Conservation (phyloP, 2,329 filamentous ascomycete genomes). For the Talaromyces verruculosus region DNA sequence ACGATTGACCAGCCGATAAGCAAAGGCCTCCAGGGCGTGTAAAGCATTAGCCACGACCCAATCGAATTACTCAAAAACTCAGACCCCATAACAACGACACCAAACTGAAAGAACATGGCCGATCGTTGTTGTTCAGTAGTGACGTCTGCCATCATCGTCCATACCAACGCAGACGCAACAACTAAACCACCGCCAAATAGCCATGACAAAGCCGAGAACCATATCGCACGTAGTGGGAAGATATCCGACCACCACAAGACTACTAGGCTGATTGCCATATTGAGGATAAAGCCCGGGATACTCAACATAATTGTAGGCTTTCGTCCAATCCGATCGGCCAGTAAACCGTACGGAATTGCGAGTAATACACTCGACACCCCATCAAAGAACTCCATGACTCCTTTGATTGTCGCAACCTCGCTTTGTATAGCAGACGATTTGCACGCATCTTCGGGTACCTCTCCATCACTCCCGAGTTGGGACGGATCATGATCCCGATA, state of each 20-base stretch:
- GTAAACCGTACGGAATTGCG: conserved; percentile 51
- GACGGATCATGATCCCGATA: conserved; percentile 45
- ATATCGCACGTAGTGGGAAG: conserved; percentile 50
- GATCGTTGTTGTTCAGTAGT: conserved; percentile 48
- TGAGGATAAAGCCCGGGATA: conserved; percentile 43
- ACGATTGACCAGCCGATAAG: conserved; percentile 38
- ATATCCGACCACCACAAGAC: conserved; percentile 41
- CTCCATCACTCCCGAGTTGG: conserved; percentile 44
- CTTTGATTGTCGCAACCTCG: conserved; percentile 52
- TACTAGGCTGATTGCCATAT: conserved; percentile 33
- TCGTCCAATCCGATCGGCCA: conserved; percentile 51
- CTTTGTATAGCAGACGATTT: conserved; percentile 52
- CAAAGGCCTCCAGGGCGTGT: conserved; percentile 44
- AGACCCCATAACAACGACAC: conserved; percentile 41
- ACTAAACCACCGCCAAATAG: conserved; percentile 51
- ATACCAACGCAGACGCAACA: conserved; percentile 48
- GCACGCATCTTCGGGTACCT: conserved; percentile 50
- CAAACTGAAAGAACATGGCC: conserved; percentile 43
- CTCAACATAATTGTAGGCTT: conserved; percentile 47
- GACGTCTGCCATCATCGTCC: conserved; percentile 55
- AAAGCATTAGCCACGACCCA: conserved; percentile 43
- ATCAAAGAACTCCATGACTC: conserved; percentile 52
- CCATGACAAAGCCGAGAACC: conserved; percentile 49
- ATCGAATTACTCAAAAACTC: conserved; percentile 42
- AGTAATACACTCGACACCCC: conserved; percentile 47